A percentile compares a stretch with the other conserved stretches of the same genome.
phyloP scores from a whole-genome alignment of 257 asterid species.

The Solanum okadae region DNA sequence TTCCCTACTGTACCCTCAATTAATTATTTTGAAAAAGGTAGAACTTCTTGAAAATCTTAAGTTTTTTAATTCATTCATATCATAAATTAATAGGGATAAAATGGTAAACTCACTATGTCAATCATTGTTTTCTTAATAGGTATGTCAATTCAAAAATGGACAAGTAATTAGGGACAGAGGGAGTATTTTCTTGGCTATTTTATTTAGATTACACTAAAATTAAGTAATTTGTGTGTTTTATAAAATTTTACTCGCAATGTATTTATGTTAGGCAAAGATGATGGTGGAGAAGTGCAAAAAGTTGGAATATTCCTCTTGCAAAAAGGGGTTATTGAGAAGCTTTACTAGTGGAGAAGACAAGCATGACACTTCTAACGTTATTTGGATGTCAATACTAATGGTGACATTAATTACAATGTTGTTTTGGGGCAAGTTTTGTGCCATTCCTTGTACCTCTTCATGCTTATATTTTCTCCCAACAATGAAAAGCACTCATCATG shows the following conservation, averaged over 20 bases:
- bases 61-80: too few species aligned
- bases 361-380: not conserved
- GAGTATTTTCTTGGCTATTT: not conserved
- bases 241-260: not conserved
- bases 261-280: constrained; percentile 3
- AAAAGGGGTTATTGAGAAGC: not conserved
- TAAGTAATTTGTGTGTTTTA: not conserved
- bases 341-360: not conserved
- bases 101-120: too few species aligned
- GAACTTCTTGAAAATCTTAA: too few species aligned
- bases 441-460: constrained; percentile 25
- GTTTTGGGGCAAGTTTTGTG: constrained; percentile 29
- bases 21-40: too few species aligned
- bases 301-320: not conserved
- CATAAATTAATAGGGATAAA: too few species aligned
- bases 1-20: too few species aligned
- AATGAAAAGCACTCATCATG: not conserved
- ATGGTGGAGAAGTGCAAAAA: constrained; percentile 7
- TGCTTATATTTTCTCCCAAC: constrained; percentile 17
- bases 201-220: not conserved
- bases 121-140: too few species aligned
- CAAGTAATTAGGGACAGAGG: too few species aligned
- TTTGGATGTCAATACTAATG: constrained; percentile 20
- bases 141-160: too few species aligned
- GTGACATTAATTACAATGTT: constrained; percentile 19